Conservation (phyloP, 495 filamentous ascomycete species). For the Haplographium delicatum region DNA sequence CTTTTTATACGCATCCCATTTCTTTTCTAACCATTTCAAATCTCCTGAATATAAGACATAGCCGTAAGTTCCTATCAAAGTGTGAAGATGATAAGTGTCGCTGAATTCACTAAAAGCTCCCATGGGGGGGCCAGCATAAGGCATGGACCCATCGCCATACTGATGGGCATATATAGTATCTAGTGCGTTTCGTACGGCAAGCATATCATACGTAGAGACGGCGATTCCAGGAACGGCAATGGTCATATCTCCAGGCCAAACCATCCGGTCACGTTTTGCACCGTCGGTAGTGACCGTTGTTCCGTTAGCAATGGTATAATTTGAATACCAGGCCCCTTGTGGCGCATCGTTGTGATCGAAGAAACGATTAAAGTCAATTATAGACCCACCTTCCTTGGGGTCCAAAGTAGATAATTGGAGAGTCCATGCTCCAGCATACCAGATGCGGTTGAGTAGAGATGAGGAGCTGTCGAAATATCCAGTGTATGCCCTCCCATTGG, state of each 20-base stretch:
- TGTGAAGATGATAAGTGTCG: slow-evolving; percentile 59
- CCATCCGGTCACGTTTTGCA: slow-evolving; percentile 52
- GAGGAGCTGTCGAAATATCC: slow-evolving; percentile 45
- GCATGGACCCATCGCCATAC: slow-evolving; percentile 43
- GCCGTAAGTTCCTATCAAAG: slow-evolving; percentile 54
- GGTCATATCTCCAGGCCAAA: slow-evolving; percentile 50
- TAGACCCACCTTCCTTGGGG: slow-evolving; percentile 40
- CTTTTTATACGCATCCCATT: slow-evolving; percentile 43
- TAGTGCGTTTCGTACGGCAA: slow-evolving; percentile 39
- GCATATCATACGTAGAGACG: slow-evolving; percentile 40
- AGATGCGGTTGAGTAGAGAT: slow-evolving; percentile 48
- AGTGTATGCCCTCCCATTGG: slow-evolving; percentile 36
- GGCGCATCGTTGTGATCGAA: slow-evolving; percentile 32
- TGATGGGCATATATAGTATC: slow-evolving; percentile 40
- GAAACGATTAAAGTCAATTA: slow-evolving; percentile 36
- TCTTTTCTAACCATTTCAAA: slow-evolving; percentile 39
- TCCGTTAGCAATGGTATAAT: slow-evolving; percentile 48
- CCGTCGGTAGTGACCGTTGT: slow-evolving; percentile 47
- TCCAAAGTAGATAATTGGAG: slow-evolving; percentile 52
- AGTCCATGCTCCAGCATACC: slow-evolving; percentile 62
- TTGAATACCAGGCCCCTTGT: slow-evolving; percentile 34
- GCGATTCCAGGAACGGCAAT: slow-evolving; percentile 43
- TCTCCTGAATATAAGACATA: slow-evolving; percentile 57
- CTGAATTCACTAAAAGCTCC: slow-evolving; percentile 46
- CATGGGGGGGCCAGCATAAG: slow-evolving; percentile 56